Evolutionary conservation across 2,329 filamentous ascomycete species (phyloP), one percentile per base, ranked within the genome.

Genomic region (Fusarium camptoceras): DNA sequence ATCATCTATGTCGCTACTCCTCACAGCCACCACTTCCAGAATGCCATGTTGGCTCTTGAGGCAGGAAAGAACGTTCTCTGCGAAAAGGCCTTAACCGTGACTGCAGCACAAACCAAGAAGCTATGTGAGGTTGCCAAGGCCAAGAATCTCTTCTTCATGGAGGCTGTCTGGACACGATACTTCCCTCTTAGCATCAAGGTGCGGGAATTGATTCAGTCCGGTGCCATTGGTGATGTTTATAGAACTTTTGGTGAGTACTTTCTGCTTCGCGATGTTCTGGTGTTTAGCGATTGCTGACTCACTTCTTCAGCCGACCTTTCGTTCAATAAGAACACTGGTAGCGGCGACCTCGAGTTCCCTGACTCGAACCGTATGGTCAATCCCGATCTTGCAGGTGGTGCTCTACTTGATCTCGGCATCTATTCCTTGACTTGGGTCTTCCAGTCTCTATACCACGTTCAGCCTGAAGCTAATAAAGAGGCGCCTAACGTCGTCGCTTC

Each of bases 21-120:
- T 18, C 94, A 97, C 83, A 94, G 92, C 74, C 94, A 97, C 80
- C 94, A 97, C 83, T 97, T 94, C 83, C 93, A 97, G 79, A 95
- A 97, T 81, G 88, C 89, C 69, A 93, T 94, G 88, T 87, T 97
- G n/a, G 92, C 90, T 44, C 85, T 97, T 41, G 87, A 93, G 71
- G 92, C 92, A 10, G 92, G 93, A 75, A 97, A 97, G 85, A 87
- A 95, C 75, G 93, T 97, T 30, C 87, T 97, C 34, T 97, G 94
- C 80, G 94, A 97, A 81, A 97, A 97, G 85, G 89, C 94, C 0
- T 91, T 97, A 75, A 97, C 94, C 2, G 92, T 95, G 68, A 97
- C 91, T 69, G 93, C 92, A 5, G 84, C 88, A 12, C 94, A 97
- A 81, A 84, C 92, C 25, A 88, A 88, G 80, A 89, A 89, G 78